Conservation (phyloP, 2,329 filamentous ascomycete species). For the Venturia carpophila region DNA sequence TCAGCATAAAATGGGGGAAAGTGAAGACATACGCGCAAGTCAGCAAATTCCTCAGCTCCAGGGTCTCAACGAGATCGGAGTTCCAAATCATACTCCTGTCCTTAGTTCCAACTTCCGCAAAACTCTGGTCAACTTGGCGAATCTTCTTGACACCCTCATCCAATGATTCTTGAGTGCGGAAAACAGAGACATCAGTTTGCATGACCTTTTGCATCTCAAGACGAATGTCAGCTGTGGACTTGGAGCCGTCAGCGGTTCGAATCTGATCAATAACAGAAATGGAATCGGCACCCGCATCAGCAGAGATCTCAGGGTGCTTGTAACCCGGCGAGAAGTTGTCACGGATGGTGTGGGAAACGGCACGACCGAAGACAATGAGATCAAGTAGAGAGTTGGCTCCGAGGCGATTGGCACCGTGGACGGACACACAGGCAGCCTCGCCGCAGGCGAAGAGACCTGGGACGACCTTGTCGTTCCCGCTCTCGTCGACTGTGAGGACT, state of each 20-base stretch:
- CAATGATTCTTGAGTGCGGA: slow-evolving; percentile 88
- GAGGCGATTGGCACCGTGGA: slow-evolving; percentile 95
- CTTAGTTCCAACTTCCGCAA: slow-evolving; percentile 82
- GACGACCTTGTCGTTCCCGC: slow-evolving; percentile 86
- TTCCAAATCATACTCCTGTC: slow-evolving; percentile 99
- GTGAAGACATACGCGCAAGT: slow-evolving; percentile 75
- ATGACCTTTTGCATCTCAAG: slow-evolving; percentile 95
- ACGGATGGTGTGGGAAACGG: slow-evolving; percentile 92
- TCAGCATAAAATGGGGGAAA: background rate
- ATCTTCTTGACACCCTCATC: slow-evolving; percentile 91
- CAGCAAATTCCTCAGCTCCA: slow-evolving; percentile 89
- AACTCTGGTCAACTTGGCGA: slow-evolving; percentile 71
- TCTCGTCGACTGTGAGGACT: slow-evolving; percentile 78
- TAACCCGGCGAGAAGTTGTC: slow-evolving; percentile 84
- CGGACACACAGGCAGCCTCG: slow-evolving; percentile 94
- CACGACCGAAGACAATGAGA: slow-evolving; percentile 94
- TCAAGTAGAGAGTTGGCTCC: slow-evolving; percentile 98
- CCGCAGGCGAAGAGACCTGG: slow-evolving; percentile 93
- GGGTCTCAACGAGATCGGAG: slow-evolving; percentile 90
- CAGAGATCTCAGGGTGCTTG: slow-evolving; percentile 68
- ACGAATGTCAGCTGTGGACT: slow-evolving; percentile 81
- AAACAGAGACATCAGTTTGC: slow-evolving; percentile 95
- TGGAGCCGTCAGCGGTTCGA: slow-evolving; percentile 74
- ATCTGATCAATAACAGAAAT: slow-evolving; percentile 81
- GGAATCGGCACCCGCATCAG: slow-evolving; percentile 81